Conservation (phyloP, 2,329 filamentous ascomycete genomes). For the Diaporthe nobilis region DNA sequence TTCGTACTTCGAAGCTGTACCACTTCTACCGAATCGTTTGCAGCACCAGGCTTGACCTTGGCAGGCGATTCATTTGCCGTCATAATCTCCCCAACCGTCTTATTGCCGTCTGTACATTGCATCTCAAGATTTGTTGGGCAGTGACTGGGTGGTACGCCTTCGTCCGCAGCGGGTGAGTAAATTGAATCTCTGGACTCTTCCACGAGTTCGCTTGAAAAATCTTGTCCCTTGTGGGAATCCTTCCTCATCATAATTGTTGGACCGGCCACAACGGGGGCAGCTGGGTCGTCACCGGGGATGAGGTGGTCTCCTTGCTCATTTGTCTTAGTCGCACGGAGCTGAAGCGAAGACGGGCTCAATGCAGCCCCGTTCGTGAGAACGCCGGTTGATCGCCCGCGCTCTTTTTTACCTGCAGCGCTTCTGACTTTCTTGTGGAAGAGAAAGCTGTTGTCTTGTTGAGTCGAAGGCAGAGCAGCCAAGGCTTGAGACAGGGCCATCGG, state of each 20-base stretch:
- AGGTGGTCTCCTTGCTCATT: neutral
- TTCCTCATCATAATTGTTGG: neutral
- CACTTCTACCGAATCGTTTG: neutral
- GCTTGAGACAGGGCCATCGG: neutral
- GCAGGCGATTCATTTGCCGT: neutral
- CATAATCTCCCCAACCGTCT: neutral
- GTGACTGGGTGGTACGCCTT: neutral
- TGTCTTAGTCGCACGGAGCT: neutral
- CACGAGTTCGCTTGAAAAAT: neutral
- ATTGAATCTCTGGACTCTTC: neutral
- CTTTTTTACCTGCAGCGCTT: neutral
- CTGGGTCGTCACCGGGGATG: neutral
- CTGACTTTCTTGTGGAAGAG: conserved; percentile 48
- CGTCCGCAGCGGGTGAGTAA: neutral
- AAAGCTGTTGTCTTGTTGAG: conserved; percentile 53
- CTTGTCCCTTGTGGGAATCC: neutral
- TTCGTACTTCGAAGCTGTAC: neutral
- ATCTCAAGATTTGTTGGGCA: neutral
- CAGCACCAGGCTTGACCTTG: neutral
- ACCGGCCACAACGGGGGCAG: neutral
- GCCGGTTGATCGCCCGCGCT: neutral
- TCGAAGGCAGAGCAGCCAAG: neutral
- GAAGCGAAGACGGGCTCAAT: neutral
- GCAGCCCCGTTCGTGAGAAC: neutral
- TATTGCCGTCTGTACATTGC: neutral